Percentiles rank a stretch among this genome's conserved stretches.
Conservation (phyloP, 352 stramenopile genomes). For the Peronospora tabacina region DNA sequence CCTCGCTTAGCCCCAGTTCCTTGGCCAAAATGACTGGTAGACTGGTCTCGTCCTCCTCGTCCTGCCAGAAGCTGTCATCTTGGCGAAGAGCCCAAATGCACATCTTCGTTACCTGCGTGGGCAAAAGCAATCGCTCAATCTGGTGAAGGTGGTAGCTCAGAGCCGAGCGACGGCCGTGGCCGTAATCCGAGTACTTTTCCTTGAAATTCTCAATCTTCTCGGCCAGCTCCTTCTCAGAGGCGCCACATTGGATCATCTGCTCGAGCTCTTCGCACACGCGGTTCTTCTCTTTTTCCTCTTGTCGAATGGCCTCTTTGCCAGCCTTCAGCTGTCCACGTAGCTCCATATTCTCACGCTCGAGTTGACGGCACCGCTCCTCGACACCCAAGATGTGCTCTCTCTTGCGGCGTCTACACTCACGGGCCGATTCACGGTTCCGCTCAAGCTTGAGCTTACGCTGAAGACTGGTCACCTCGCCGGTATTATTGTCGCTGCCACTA, state of each 20-base stretch:
- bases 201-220: slow-evolving; percentile 94
- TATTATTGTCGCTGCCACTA: slow-evolving; percentile 47
- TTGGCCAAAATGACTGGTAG: slow-evolving; percentile 87
- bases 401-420: slow-evolving; percentile 88
- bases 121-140: slow-evolving; percentile 89
- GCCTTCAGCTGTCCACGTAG: slow-evolving; percentile 85
- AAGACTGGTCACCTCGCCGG: slow-evolving; percentile 28
- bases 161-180: slow-evolving; percentile 81
- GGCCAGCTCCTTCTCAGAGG: slow-evolving; percentile 83
- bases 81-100: slow-evolving; percentile 88
- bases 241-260: slow-evolving; percentile 72
- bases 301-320: slow-evolving; percentile 80
- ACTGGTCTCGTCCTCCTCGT: slow-evolving; percentile 84
- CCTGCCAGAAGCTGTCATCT: slow-evolving; percentile 86
- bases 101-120: slow-evolving; percentile 91
- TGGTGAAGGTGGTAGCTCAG: slow-evolving; percentile 89
- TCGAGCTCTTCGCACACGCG: slow-evolving; percentile 76
- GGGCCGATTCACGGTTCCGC: slow-evolving; percentile 87
- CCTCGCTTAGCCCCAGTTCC: slow-evolving; percentile 83
- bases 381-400: slow-evolving; percentile 74
- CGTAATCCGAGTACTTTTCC: slow-evolving; percentile 90
- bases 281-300: slow-evolving; percentile 83
- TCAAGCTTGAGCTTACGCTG: slow-evolving; percentile 85
- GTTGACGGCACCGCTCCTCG: slow-evolving; percentile 67
- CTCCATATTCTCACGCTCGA: slow-evolving; percentile 90